These are phyloP conservation scores for Pelargonium myrrhifolium DNA, from an alignment of 441 rosid genomes.

Conservation along the genomic window DNA sequence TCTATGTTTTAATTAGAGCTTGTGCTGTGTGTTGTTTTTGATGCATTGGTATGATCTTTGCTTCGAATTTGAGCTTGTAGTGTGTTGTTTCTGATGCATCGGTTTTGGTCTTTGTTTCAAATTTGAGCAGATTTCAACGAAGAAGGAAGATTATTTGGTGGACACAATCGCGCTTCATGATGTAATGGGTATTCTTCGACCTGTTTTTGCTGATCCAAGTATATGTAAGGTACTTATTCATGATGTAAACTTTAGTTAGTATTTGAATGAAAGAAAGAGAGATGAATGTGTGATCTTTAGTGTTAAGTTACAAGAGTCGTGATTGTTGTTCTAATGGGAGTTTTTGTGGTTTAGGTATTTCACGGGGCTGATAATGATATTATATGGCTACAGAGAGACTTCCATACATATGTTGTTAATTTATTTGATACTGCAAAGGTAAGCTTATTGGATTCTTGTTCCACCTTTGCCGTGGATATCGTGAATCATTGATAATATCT, in stretches of 20 bases:
- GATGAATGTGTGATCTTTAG: background rate
- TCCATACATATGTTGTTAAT: constrained; percentile 84
- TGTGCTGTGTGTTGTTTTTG: too few relatives aligned
- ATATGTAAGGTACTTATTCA: constrained; percentile 62
- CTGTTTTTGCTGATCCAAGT: constrained; percentile 61
- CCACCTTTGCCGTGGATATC: background rate
- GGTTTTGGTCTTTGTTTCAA: background rate
- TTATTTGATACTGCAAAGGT: constrained; percentile 96
- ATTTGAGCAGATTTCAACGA: constrained; percentile 57
- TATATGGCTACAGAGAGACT: constrained; percentile 93
- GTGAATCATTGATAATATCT: background rate
- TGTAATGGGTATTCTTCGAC: constrained; percentile 54
- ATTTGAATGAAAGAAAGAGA: background rate
- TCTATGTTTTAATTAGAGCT: too few relatives aligned
- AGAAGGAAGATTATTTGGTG: constrained; percentile 58
- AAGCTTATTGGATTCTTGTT: constrained; percentile 13
- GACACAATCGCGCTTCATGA: constrained; percentile 80
- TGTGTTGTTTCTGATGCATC: background rate
- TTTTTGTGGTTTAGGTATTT: constrained; percentile 54
- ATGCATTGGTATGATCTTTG: too few relatives aligned
- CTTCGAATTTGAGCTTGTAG: background rate
- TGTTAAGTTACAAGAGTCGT: background rate
- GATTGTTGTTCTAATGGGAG: constrained; percentile 7
- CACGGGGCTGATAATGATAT: constrained; percentile 97
- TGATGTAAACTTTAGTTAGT: background rate